These are phyloP conservation scores for Salisapilia sapeloensis DNA, from an alignment of 352 stramenopile genomes.

Conservation along the genomic window DNA sequence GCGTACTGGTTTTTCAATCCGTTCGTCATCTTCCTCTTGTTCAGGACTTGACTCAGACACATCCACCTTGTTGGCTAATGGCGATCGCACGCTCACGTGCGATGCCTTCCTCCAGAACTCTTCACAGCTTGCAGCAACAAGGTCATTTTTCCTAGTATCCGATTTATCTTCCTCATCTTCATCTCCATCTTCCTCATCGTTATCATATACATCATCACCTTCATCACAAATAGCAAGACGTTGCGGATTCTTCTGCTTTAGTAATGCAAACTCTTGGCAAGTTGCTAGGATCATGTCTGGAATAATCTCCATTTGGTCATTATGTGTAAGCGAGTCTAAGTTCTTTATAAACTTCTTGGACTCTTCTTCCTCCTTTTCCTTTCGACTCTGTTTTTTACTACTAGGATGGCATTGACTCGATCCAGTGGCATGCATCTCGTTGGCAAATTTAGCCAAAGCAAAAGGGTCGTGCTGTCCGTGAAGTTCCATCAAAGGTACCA, in stretches of 20 bases:
- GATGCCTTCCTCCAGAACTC: not conserved
- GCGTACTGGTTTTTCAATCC: no score
- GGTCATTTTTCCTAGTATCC: not conserved
- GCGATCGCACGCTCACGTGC: no score
- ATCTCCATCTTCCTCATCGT: slow-evolving; percentile 1
- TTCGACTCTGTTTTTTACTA: not conserved
- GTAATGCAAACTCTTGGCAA: not conserved
- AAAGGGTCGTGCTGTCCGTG: no score
- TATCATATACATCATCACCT: slow-evolving; percentile 3
- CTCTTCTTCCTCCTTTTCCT: not conserved
- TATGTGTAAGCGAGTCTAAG: not conserved
- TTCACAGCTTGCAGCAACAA: not conserved
- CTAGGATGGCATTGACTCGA: no score
- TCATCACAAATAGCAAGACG: slow-evolving; percentile 1
- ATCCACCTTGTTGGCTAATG: no score
- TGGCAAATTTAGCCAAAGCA: no score
- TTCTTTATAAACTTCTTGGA: not conserved
- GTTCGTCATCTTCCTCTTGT: no score
- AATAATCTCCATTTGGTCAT: not conserved
- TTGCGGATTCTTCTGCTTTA: not conserved
- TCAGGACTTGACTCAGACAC: no score
- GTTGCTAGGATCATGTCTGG: not conserved
- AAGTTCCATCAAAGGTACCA: no score
- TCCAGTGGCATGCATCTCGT: no score
- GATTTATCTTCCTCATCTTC: slow-evolving; percentile 4